Conservation (phyloP, 1,284 basidiomycete species). For the Moesziomyces sp. region DNA sequence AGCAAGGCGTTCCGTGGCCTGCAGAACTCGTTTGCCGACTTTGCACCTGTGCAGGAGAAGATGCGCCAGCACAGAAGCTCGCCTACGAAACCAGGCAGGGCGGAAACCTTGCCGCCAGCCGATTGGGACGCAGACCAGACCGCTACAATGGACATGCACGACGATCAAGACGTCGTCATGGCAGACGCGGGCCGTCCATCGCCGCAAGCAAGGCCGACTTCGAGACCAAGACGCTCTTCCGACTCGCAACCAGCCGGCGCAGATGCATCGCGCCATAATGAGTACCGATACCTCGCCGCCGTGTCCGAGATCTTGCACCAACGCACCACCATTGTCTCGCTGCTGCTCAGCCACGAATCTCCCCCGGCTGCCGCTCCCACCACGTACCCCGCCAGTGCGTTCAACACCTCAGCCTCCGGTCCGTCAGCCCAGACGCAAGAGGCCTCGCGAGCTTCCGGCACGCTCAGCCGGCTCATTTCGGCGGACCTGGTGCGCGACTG, state of each 20-base stretch:
- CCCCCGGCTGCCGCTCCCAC: constrained; percentile 10
- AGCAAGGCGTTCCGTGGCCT: constrained; percentile 30
- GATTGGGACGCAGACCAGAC: constrained; percentile 29
- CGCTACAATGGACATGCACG: background rate
- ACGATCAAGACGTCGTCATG: constrained; percentile 16
- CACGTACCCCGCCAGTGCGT: constrained; percentile 24
- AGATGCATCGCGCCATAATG: constrained; percentile 1
- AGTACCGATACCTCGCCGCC: constrained; percentile 31
- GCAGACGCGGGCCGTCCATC: constrained; percentile 9
- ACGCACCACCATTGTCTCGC: constrained; percentile 34
- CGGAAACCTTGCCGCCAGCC: constrained; percentile 13
- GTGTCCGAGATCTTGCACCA: constrained; percentile 37
- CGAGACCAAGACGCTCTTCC: background rate
- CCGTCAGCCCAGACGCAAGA: constrained; percentile 5
- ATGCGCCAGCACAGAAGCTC: constrained; percentile 27
- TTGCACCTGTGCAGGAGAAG: constrained; percentile 39
- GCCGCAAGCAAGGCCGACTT: background rate
- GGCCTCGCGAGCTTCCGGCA: constrained; percentile 6
- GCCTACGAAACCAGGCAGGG: constrained; percentile 8
- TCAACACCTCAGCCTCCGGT: constrained; percentile 32
- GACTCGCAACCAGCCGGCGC: background rate
- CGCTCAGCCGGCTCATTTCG: constrained; percentile 44
- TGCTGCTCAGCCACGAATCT: constrained; percentile 35
- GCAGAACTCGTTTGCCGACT: constrained; percentile 48
- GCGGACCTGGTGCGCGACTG: constrained; percentile 24